Percentiles rank a stretch among this genome's conserved stretches.
Conservation (phyloP, 2,329 filamentous ascomycete genomes). For the Alternaria brassicae region DNA sequence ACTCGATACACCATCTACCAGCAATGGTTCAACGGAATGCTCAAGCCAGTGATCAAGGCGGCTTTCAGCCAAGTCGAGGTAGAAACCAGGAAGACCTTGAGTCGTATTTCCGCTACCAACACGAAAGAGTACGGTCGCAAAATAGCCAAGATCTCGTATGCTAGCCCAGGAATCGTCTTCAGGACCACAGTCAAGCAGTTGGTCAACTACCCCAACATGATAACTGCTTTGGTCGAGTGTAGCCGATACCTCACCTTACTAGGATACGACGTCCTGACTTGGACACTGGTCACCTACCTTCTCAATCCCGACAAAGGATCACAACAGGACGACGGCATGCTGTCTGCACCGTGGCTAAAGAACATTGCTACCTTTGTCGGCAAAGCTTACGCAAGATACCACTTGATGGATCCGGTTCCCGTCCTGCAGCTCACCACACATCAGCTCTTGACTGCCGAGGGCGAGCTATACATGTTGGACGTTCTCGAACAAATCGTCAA, state of each 20-base stretch:
- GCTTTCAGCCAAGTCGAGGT: conserved; percentile 79
- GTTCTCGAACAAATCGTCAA: conserved; percentile 89
- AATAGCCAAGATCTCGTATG: conserved; percentile 89
- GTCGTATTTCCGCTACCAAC: conserved; percentile 88
- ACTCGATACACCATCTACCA: conserved; percentile 88
- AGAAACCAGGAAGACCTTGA: conserved; percentile 85
- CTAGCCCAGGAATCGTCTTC: conserved; percentile 91
- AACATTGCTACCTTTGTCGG: conserved; percentile 91
- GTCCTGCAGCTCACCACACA: conserved; percentile 89
- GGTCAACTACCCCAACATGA: conserved; percentile 92
- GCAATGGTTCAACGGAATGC: conserved; percentile 73
- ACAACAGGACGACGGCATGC: conserved; percentile 69
- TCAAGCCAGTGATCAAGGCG: conserved; percentile 71
- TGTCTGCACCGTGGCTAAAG: conserved; percentile 91
- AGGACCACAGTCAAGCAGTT: conserved; percentile 87
- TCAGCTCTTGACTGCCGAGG: conserved; percentile 74
- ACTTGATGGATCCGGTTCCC: conserved; percentile 81
- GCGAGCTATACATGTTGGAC: conserved; percentile 89
- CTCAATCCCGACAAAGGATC: conserved; percentile 64
- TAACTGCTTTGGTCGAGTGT: conserved; percentile 93
- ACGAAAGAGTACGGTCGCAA: conserved; percentile 83
- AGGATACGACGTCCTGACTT: conserved; percentile 91
- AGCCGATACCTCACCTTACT: conserved; percentile 92
- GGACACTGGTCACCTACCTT: conserved; percentile 82
- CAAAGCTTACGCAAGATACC: conserved; percentile 85